Evolutionary conservation across 2,329 filamentous ascomycete genomes (phyloP), one percentile per base, ranked within the genome.

Genomic region (Tolypocladium sp.): DNA sequence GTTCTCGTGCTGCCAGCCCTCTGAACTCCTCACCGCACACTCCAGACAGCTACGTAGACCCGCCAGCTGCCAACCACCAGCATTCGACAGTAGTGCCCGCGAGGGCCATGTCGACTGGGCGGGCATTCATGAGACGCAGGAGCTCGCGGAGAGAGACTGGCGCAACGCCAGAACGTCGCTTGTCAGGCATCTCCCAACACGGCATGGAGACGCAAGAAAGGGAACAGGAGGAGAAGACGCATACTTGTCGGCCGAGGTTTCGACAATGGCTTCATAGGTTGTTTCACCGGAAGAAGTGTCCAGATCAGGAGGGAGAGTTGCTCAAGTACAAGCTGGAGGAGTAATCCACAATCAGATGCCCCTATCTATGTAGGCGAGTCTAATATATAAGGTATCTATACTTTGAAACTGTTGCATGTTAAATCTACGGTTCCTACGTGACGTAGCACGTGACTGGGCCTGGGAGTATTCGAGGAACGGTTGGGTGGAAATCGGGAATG

Each of bases 111-210:
- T 70, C 68, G 25, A 65, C 66, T 10, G 67, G 67, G 13, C 62
- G 65, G 52, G 61, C 64, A 7, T 69, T 68, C 38, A 66, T 69
- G 66, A 64, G 63, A 56, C 65, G 62, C 30, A 63, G 66, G 30
- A 62, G 58, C 38, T 44, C 57, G 17, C 61, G 59, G 54, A 58
- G 55, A 35, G 59, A 63, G 27, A 57, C 27, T 22, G n/a, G 59
- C 33, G 37, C 25, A 54, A 42, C 56, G 55, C 49, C 20, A 2
- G 55, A 46, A 4, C 30, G 33, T 13, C n/a, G n/a, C 46, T 20
- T 37, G 20, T 51, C 57, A 3, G 6, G 15, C 4, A 17, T 55
- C 1, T 33, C 46, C 1, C 51, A 25, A 27, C 35, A 59, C 25
- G 57, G 56, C 38, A 30, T 52, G 38, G 44, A 57, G 46, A 25